These are phyloP conservation scores for Scortechinia acanthostroma DNA, from an alignment of 2,329 filamentous ascomycete genomes.

Conservation along the genomic window DNA sequence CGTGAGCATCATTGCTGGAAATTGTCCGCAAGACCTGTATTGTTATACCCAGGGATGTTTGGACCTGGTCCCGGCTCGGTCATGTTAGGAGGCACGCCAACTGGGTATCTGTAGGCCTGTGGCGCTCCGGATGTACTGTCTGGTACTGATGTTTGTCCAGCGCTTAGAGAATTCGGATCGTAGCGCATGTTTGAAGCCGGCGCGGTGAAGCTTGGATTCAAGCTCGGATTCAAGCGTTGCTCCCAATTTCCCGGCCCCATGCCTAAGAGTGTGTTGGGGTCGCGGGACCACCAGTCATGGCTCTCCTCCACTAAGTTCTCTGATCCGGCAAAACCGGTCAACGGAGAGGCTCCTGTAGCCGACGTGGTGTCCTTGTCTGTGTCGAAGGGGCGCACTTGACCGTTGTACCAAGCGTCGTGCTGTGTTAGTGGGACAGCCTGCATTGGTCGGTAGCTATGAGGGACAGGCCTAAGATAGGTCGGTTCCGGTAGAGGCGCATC, in stretches of 20 bases:
- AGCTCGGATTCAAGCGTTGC: not conserved
- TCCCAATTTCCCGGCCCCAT: not conserved
- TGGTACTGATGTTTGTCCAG: not conserved
- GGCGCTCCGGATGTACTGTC: not conserved
- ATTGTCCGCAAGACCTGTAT: not conserved
- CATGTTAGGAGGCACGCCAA: not conserved
- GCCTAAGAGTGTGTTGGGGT: not conserved
- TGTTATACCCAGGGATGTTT: not conserved
- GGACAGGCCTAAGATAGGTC: not conserved
- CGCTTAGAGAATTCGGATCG: too few relatives aligned
- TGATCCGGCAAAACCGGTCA: not conserved
- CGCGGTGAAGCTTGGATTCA: not conserved
- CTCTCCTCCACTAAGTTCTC: not conserved
- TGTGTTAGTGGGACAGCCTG: not conserved
- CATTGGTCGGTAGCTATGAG: not conserved
- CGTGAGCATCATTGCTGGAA: not conserved
- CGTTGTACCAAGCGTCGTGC: not conserved
- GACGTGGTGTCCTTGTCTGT: not conserved
- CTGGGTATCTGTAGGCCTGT: not conserved
- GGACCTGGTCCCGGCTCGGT: not conserved
- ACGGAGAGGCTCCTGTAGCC: not conserved
- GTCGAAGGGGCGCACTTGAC: not conserved
- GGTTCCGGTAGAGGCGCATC: not conserved
- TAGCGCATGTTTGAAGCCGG: not conserved
- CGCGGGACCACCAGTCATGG: not conserved